phyloP scores from a whole-genome alignment of 805 yeast species.

The Starmerella tilneyi region DNA sequence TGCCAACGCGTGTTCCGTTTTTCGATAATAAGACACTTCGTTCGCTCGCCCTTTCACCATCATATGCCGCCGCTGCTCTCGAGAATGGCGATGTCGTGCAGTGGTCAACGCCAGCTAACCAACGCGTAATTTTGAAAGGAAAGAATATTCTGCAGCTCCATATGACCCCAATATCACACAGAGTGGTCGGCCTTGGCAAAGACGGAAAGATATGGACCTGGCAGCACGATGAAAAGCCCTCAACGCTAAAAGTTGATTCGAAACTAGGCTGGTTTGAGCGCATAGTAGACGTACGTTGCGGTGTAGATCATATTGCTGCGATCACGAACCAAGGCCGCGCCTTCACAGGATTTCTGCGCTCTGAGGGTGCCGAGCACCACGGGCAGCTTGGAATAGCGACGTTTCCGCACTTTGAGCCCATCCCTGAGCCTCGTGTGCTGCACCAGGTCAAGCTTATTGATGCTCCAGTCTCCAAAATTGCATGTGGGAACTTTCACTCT shows the following conservation, averaged over 20 bases:
- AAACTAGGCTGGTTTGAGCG: conserved; percentile 39
- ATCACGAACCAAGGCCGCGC: conserved; percentile 51
- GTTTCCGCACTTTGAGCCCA: conserved; percentile 51
- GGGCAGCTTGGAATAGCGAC: conserved; percentile 84
- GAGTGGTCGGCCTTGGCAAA: conserved; percentile 29
- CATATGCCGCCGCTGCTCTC: conserved; percentile 46
- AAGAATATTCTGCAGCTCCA: conserved; percentile 32
- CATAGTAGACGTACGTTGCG: conserved; percentile 46
- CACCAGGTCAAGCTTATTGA: conserved; percentile 52
- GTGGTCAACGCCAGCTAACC: conserved; percentile 39
- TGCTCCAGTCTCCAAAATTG: conserved; percentile 46
- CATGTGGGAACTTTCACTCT: conserved; percentile 66
- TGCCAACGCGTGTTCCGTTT: conserved; percentile 50
- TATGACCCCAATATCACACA: conserved; percentile 9
- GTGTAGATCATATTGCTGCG: conserved; percentile 59
- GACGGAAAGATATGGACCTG: conserved; percentile 33
- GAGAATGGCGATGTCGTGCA: conserved; percentile 62
- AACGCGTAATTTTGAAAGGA: conserved; percentile 38
- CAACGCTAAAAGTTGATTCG: conserved; percentile 3
- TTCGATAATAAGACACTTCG: conserved; percentile 54
- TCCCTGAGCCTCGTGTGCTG: conserved; percentile 41
- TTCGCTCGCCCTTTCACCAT: conserved; percentile 45
- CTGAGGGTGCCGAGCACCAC: conserved; percentile 28
- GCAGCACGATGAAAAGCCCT: conserved; percentile 5
- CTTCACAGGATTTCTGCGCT: conserved; percentile 36